These are phyloP conservation scores for Tylopilus sp. DNA, from an alignment of 1,284 basidiomycete genomes.

Conservation along the genomic window DNA sequence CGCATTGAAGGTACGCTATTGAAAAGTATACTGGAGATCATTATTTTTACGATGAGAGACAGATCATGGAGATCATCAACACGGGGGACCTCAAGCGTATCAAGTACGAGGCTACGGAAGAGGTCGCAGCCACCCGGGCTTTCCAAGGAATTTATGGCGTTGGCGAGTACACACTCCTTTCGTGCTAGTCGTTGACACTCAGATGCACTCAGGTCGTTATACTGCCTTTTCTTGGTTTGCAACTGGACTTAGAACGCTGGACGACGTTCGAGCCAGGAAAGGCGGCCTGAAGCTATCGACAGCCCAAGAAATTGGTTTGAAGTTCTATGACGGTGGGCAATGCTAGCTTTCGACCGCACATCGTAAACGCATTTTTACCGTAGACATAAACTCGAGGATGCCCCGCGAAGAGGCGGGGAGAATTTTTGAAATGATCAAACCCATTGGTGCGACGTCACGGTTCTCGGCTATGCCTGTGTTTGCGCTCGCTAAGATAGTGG, in stretches of 20 bases:
- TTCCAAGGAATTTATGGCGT: conserved; percentile 86
- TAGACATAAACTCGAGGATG: conserved; percentile 79
- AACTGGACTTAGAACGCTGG: conserved; percentile 73
- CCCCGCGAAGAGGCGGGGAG: conserved; percentile 73
- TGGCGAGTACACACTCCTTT: conserved; percentile 43
- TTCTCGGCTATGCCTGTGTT: neutral
- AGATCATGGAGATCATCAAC: conserved; percentile 77
- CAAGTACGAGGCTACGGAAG: conserved; percentile 57
- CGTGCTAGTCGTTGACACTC: neutral
- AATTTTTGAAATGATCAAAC: conserved; percentile 70
- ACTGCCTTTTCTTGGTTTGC: conserved; percentile 72
- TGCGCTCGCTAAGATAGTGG: neutral
- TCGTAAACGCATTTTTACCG: neutral
- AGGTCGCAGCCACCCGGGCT: conserved; percentile 47
- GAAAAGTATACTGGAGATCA: neutral
- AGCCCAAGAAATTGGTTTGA: conserved; percentile 72
- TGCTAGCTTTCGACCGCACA: neutral
- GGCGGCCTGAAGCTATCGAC: conserved; percentile 58
- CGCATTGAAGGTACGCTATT: conserved; percentile 60
- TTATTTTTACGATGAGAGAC: neutral
- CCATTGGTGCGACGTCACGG: conserved; percentile 54
- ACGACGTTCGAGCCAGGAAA: conserved; percentile 63
- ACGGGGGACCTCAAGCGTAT: conserved; percentile 67
- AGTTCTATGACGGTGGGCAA: conserved; percentile 68
- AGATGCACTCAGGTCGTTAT: conserved; percentile 43